Evolutionary conservation across 768 basidiomycete genomes (phyloP), one percentile per base, ranked within the genome.

Genomic region (Phylloporus rhodoxanthus): DNA sequence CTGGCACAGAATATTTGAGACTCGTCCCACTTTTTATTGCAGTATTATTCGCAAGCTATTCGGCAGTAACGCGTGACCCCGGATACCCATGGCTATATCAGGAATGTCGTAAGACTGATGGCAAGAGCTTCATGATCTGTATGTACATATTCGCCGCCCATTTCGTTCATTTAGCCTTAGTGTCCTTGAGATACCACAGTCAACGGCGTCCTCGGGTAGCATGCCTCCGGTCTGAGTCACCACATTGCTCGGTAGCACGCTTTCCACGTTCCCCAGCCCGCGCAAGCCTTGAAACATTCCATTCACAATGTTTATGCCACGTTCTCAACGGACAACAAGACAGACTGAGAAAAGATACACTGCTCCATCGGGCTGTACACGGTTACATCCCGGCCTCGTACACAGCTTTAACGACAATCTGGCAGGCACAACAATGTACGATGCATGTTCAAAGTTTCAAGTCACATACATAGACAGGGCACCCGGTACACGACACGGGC

Each of bases 1-100:
- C 7, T 8, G 13, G 29, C 26, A 29, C 20, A n/a, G 21, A 42
- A 46, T 50, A 15, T 52, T 8, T 29, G 45, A 50, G 40, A 38
- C 60, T 57, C 63, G 57, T 64, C 45, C 66, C 64, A 68, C 62
- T 60, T 66, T 55, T 62, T 57, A 60, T 29, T 45, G 48, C 38
- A n/a, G n/a, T n/a, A n/a, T n/a, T n/a, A n/a, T n/a, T n/a, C n/a
- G n/a, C n/a, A n/a, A n/a, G 38, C 57, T 46, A 53, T 34, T 62
- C 64, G 59, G 64, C n/a, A n/a, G 43, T 11, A 1, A 1, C 15
- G 0, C 11, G 9, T 10, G 66, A 65, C 64, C 65, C 56, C 65
- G 32, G 53, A 56, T 54, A 68, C 64, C 42, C n/a, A 3, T 7
- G 53, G 3, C 61, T 45, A 1, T 37, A 45, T 58, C 32, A 1